Evolutionary conservation across 202 grass and related monocot genomes (phyloP).

Genomic region (Elaeis oleifera): DNA sequence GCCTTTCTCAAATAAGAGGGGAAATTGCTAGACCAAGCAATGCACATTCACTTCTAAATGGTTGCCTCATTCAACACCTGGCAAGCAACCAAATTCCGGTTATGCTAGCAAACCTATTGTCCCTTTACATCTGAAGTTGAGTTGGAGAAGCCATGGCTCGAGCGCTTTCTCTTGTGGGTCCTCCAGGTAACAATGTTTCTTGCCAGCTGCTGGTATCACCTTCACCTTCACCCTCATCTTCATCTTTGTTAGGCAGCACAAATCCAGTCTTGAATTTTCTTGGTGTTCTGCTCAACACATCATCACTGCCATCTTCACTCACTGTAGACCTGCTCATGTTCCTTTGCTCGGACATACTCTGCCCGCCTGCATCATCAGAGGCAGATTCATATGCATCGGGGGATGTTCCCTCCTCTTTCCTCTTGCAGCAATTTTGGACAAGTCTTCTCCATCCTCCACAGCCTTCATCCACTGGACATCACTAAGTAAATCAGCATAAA

Average conservation of each 20-base stretch:
- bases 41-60: no score
- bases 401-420: conserved; percentile 38
- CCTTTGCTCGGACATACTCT: conserved; percentile 20
- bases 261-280: conserved; percentile 27
- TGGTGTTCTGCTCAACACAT: conserved; percentile 34
- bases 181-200: conserved; percentile 61
- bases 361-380: conserved; percentile 4
- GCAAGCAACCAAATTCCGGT: no score
- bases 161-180: conserved; percentile 80
- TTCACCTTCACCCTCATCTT: conserved; percentile 31
- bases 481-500: conserved; percentile 73
- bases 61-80: no score
- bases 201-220: conserved; percentile 43
- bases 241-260: conserved; percentile 59
- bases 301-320: conserved; percentile 31
- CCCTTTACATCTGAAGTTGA: conserved; percentile 34
- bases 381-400: conserved; percentile 34
- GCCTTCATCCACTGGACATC: conserved; percentile 88
- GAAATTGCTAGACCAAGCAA: no score
- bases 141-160: conserved; percentile 45
- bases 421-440: conserved; percentile 54
- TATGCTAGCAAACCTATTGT: neutral
- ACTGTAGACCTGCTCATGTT: conserved; percentile 28
- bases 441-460: conserved; percentile 61
- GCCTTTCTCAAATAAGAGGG: no score